These are phyloP conservation scores for Trichoderma polysporum DNA, from an alignment of 2,329 filamentous ascomycete species.

Conservation along the genomic window DNA sequence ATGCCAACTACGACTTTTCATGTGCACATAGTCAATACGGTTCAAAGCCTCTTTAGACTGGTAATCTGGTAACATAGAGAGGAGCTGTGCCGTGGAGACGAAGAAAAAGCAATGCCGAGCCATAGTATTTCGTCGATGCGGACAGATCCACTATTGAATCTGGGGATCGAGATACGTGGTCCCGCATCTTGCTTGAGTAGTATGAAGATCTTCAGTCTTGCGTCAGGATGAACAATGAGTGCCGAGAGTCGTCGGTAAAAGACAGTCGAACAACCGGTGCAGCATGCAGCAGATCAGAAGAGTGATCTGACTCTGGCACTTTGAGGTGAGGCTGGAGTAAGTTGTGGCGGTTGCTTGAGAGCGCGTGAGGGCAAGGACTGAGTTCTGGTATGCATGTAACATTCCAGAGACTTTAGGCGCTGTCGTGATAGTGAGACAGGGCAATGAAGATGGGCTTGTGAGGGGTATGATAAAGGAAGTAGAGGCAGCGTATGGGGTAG, in stretches of 20 bases:
- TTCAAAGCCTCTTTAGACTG: background rate
- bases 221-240: constrained; percentile 20
- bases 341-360: background rate
- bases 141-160: background rate
- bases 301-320: background rate
- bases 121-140: background rate
- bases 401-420: constrained; percentile 16
- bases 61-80: background rate
- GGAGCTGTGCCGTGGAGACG: background rate
- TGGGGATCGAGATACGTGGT: background rate
- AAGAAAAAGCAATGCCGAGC: background rate
- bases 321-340: constrained; percentile 2
- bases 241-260: background rate
- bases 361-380: background rate
- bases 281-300: background rate
- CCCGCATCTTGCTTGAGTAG: background rate
- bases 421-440: constrained; percentile 10
- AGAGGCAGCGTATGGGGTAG: background rate
- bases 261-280: background rate
- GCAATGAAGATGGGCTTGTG: background rate
- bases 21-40: background rate
- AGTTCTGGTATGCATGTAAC: constrained; percentile 16
- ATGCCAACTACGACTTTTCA: background rate
- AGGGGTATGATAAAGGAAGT: background rate
- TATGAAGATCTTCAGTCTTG: constrained; percentile 13